Evolutionary conservation across 2,329 filamentous ascomycete species (phyloP).

Genomic region (Remersonia thermophila): DNA sequence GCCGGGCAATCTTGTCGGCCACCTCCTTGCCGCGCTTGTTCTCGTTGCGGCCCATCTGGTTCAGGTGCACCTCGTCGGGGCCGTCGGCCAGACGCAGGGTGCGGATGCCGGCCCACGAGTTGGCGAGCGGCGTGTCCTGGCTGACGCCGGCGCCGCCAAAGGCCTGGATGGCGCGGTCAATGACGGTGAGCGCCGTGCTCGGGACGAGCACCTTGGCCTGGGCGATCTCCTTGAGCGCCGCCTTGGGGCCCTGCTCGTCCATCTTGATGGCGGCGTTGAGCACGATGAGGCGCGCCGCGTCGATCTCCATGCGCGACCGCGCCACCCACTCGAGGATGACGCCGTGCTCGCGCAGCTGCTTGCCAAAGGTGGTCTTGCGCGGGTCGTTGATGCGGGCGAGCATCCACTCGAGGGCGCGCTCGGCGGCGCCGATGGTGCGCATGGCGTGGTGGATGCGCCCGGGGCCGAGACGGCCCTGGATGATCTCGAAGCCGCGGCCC

Average conservation of each 20-base stretch:
- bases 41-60: slow-evolving; percentile 72
- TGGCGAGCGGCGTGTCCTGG: slow-evolving; percentile 86
- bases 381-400: slow-evolving; percentile 89
- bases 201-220: slow-evolving; percentile 91
- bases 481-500: slow-evolving; percentile 93
- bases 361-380: slow-evolving; percentile 80
- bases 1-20: slow-evolving; percentile 48
- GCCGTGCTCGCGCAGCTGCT: slow-evolving; percentile 76
- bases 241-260: slow-evolving; percentile 78
- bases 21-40: slow-evolving; percentile 55
- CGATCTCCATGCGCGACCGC: slow-evolving; percentile 83
- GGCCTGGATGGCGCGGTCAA: slow-evolving; percentile 87
- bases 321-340: slow-evolving; percentile 94
- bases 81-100: slow-evolving; percentile 84
- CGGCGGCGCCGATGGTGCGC: slow-evolving; percentile 84
- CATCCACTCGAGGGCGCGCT: slow-evolving; percentile 89
- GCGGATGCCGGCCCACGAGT: slow-evolving; percentile 67
- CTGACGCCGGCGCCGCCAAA: slow-evolving; percentile 84
- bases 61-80: slow-evolving; percentile 86
- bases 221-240: slow-evolving; percentile 83
- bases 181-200: slow-evolving; percentile 66
- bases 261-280: slow-evolving; percentile 94
- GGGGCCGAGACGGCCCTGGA: slow-evolving; percentile 89
- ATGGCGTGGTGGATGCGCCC: slow-evolving; percentile 97
- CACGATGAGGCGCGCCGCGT: slow-evolving; percentile 77